A percentile compares a stretch with the other conserved stretches of the same genome.
These are phyloP conservation scores for Trichoderma sp. DNA, from an alignment of 2,329 filamentous ascomycete species.

Conservation along the genomic window DNA sequence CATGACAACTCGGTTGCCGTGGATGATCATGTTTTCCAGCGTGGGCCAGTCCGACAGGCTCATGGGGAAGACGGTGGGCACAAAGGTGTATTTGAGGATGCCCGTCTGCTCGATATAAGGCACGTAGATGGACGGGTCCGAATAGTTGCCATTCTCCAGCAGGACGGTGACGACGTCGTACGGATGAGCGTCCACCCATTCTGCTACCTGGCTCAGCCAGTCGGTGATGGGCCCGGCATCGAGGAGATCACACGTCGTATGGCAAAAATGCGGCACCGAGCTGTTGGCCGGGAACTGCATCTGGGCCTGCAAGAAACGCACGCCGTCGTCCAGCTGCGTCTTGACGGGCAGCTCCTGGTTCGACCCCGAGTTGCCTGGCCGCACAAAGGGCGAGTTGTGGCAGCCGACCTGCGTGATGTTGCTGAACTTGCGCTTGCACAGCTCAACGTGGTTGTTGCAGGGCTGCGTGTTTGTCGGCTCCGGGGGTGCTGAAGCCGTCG, in stretches of 20 bases:
- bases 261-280: slow-evolving; percentile 70
- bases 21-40: slow-evolving; percentile 71
- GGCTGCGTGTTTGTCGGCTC: slow-evolving; percentile 68
- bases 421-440: slow-evolving; percentile 73
- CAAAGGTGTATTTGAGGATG: slow-evolving; percentile 70
- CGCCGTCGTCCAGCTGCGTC: slow-evolving; percentile 74
- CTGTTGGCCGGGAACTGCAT: slow-evolving; percentile 56
- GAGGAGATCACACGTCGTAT: slow-evolving; percentile 78
- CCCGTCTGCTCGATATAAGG: slow-evolving; percentile 69
- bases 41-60: slow-evolving; percentile 77
- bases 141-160: slow-evolving; percentile 79
- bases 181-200: slow-evolving; percentile 73
- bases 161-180: slow-evolving; percentile 87
- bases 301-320: slow-evolving; percentile 63
- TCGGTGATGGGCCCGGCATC: slow-evolving; percentile 74
- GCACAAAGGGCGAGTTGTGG: slow-evolving; percentile 79
- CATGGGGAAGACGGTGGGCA: slow-evolving; percentile 70
- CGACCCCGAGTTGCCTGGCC: slow-evolving; percentile 66
- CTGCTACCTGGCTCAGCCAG: slow-evolving; percentile 66
- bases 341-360: slow-evolving; percentile 71
- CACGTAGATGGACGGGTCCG: slow-evolving; percentile 61
- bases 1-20: slow-evolving; percentile 68
- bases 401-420: slow-evolving; percentile 77
- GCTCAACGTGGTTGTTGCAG: slow-evolving; percentile 76
- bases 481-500: slow-evolving; percentile 31